Evolutionary conservation across 2,329 filamentous ascomycete species (phyloP), one percentile per base, ranked within the genome.

Genomic region (Fusarium devonianum): DNA sequence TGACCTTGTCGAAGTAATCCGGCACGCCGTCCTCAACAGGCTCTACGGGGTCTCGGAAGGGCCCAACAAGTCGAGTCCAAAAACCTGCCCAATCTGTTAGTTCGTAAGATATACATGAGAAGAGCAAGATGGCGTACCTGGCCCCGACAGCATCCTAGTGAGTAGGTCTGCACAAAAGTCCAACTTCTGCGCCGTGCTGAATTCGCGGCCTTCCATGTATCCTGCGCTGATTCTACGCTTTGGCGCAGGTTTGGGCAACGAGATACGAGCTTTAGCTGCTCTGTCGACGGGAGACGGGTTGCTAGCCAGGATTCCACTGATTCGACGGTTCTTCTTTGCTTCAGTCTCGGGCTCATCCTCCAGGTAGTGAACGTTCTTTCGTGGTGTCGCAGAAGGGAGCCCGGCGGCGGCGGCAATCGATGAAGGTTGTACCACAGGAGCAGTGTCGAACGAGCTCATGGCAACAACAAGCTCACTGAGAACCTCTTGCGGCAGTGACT

Each of bases 1-100:
- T 82, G 49, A 87, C 72, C 63, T 84, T 84, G 9, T 81, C 76
- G 16, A 84, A 71, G 67, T 87, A 87, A 63, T 86, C 82, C 2
- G 82, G 83, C 2, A 85, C 80, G 13, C 78, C 79, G 56, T 86
- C 82, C 26, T 75, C 73, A 3, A 70, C 63, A 1, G 83, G 83
- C 48, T 83, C 77, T 6, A 86, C 83, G 0, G 83, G 78, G 17
- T 85, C 78, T 33, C 78, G 78, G 68, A 87, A 86, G 0, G 82
- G 81, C 0, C 82, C 82, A 3, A 86, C 83, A 1, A 86, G 75
- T n/a, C 83, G 80, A 0, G 84, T 86, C 84, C 84, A 87, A 66
- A 84, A 86, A 6, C 84, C 83, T 84, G 28, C 26, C 16, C 12
- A 25, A 12, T n/a, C 21, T 21, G 41, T 60, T 44, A 58, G 49